Evolutionary conservation across 345 rosid species (phyloP).

Genomic region (Melastoma malabathricum): DNA sequence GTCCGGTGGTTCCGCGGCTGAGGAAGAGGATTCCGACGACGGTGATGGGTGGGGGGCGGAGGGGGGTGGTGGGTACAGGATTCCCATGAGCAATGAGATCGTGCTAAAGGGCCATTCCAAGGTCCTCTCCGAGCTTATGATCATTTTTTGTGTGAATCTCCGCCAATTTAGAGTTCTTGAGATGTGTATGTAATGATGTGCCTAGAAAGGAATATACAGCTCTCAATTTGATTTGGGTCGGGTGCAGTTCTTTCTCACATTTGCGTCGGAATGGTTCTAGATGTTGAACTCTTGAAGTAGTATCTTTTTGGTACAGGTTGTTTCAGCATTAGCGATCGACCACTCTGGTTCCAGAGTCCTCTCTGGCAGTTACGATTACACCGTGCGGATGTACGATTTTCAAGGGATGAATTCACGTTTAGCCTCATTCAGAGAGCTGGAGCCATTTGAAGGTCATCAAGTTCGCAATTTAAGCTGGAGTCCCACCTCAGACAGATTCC

Average conservation of each 20-base stretch:
- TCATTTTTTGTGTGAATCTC: background rate
- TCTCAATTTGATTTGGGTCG: too few species aligned
- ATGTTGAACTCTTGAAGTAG: background rate
- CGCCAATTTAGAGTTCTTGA: background rate
- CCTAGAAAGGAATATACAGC: too few species aligned
- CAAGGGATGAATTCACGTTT: slow-evolving; percentile 93
- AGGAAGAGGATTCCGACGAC: slow-evolving; percentile 26
- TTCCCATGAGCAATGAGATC: slow-evolving; percentile 80
- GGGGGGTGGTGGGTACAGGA: slow-evolving; percentile 42
- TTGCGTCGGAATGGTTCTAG: background rate
- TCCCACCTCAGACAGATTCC: slow-evolving; percentile 71
- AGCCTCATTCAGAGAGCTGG: slow-evolving; percentile 84
- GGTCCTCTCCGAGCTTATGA: slow-evolving; percentile 20
- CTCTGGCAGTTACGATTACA: slow-evolving; percentile 86
- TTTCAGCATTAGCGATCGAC: slow-evolving; percentile 77
- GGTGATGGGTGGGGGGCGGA: slow-evolving; percentile 11
- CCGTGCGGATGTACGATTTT: slow-evolving; percentile 84
- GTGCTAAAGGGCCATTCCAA: slow-evolving; percentile 78
- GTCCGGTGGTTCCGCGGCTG: slow-evolving; percentile 35
- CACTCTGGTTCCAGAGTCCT: slow-evolving; percentile 89
- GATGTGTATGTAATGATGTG: too few species aligned
- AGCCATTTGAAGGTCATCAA: slow-evolving; percentile 92
- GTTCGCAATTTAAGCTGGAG: slow-evolving; percentile 95
- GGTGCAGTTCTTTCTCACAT: too few species aligned
- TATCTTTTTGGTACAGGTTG: slow-evolving; percentile 33